Evolutionary conservation across 345 rosid species (phyloP).

Genomic region (Raphanus sativus): DNA sequence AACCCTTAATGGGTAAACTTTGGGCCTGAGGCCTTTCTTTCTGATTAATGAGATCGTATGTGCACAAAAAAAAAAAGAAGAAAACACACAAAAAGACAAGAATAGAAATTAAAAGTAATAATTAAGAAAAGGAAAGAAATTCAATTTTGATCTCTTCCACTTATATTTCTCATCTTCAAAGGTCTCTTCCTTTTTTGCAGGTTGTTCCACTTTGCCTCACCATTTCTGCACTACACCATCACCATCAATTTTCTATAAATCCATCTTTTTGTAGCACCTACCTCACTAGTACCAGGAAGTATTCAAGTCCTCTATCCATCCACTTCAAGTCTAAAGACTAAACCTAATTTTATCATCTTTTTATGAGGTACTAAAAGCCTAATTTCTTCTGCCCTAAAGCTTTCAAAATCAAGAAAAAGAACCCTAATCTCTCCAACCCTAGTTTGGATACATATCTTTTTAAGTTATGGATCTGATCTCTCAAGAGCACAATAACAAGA

Average conservation of each 20-base stretch:
- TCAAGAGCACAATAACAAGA: conserved; percentile 25
- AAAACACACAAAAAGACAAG: neutral
- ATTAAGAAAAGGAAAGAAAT: neutral
- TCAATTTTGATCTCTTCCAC: conserved; percentile 30
- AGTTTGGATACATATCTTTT: conserved; percentile 1
- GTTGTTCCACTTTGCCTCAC: conserved; percentile 37
- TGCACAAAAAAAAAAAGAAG: no score
- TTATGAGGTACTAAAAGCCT: neutral
- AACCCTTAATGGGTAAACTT: no score
- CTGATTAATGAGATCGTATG: no score
- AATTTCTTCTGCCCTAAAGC: neutral
- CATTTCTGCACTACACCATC: conserved; percentile 31
- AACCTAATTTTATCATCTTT: neutral
- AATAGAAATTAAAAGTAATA: conserved; percentile 7
- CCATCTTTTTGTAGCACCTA: conserved; percentile 12
- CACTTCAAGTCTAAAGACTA: neutral
- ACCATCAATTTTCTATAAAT: conserved; percentile 1
- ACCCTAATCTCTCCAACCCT: conserved; percentile 22
- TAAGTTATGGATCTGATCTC: conserved; percentile 48
- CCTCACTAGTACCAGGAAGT: conserved; percentile 6
- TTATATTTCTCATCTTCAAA: conserved; percentile 22
- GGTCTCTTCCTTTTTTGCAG: neutral
- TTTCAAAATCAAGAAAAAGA: neutral
- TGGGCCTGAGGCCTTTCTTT: no score
- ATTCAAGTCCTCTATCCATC: neutral